phyloP scores from a whole-genome alignment of 2,329 filamentous ascomycete genomes.

The Didymella keratinophila region DNA sequence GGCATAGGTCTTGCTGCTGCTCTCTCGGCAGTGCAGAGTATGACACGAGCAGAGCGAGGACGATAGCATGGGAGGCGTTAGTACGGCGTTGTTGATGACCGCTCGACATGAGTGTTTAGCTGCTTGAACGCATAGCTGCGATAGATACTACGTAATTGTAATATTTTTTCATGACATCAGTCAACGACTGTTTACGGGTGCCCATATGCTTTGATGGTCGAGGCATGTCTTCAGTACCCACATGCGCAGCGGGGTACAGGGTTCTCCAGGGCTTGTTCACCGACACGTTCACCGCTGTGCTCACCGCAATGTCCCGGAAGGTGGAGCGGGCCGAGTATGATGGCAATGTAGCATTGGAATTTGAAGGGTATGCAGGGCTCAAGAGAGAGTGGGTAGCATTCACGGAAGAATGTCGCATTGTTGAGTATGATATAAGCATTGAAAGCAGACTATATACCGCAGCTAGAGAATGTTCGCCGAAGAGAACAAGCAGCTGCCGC shows the following conservation, averaged over 20 bases:
- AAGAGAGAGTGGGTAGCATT: background rate
- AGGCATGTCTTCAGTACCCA: background rate
- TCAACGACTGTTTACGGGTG: too few species aligned
- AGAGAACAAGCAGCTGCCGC: slow-evolving; percentile 14
- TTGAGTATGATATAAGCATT: slow-evolving; percentile 1
- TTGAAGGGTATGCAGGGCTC: background rate
- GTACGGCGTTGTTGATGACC: slow-evolving; percentile 7
- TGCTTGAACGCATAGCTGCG: background rate
- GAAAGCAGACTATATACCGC: slow-evolving; percentile 7
- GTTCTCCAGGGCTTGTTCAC: background rate
- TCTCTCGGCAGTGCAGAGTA: too few species aligned
- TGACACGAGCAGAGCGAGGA: background rate
- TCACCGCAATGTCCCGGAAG: background rate
- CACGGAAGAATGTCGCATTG: background rate
- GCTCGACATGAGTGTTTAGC: background rate
- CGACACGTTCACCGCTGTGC: background rate
- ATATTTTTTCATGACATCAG: slow-evolving; percentile 1
- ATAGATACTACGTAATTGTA: slow-evolving; percentile 22
- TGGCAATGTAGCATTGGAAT: background rate
- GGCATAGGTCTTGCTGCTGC: background rate
- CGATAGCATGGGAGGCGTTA: slow-evolving; percentile 18
- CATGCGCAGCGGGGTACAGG: background rate
- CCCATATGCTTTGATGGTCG: background rate
- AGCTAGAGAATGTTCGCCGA: slow-evolving; percentile 14
- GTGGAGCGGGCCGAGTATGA: background rate